These are phyloP conservation scores for Pilaira anomala DNA, from an alignment of 192 early-diverging fungal species.

Conservation along the genomic window DNA sequence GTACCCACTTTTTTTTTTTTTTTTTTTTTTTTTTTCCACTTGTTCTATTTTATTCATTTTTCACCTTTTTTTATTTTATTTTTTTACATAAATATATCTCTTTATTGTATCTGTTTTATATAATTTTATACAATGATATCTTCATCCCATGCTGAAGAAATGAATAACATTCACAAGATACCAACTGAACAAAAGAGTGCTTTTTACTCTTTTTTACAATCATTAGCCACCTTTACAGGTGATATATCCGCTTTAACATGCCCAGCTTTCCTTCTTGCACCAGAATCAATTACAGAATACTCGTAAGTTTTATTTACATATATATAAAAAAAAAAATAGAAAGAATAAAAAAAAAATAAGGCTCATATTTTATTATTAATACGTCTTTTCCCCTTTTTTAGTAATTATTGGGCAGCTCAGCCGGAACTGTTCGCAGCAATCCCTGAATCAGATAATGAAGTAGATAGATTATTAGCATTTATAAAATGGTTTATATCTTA, in stretches of 20 bases:
- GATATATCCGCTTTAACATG: slow-evolving; percentile 73
- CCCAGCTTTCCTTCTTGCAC: slow-evolving; percentile 70
- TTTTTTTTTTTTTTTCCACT: too few relatives aligned
- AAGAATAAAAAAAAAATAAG: slow-evolving; percentile 58
- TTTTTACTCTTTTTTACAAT: slow-evolving; percentile 60
- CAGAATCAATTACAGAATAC: slow-evolving; percentile 73
- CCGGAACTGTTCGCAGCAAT: slow-evolving; percentile 63
- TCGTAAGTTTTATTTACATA: slow-evolving; percentile 33
- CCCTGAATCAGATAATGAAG: slow-evolving; percentile 47
- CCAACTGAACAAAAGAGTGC: slow-evolving; percentile 57
- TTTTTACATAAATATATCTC: too few relatives aligned
- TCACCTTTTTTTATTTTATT: too few relatives aligned
- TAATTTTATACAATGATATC: too few relatives aligned
- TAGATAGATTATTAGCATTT: slow-evolving; percentile 61
- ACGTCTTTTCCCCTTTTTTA: background rate
- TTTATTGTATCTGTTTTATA: too few relatives aligned
- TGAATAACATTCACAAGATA: slow-evolving; percentile 36
- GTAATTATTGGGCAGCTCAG: slow-evolving; percentile 54
- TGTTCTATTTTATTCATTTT: too few relatives aligned
- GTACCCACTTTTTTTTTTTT: too few relatives aligned
- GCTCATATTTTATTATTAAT: slow-evolving; percentile 34
- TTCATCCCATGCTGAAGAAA: slow-evolving; percentile 1
- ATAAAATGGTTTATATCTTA: slow-evolving; percentile 76
- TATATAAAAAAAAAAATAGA: background rate
- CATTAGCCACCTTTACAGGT: slow-evolving; percentile 69